Evolutionary conservation across 1,139 yeast genomes (phyloP), one percentile per base, ranked within the genome.

Genomic region (Groenewaldozyma auringiensis): DNA sequence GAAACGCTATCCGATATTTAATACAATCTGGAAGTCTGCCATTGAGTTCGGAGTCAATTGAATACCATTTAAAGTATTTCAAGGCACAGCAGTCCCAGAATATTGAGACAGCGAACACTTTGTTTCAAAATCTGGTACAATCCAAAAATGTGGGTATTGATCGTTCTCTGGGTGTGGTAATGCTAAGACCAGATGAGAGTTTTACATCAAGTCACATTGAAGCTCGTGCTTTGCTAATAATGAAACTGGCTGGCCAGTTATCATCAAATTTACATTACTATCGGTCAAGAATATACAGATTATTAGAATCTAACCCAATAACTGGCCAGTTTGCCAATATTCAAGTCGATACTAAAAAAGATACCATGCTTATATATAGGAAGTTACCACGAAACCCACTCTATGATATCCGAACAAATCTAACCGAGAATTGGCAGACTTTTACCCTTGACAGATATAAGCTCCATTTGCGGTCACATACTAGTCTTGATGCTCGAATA

Each of bases 1-100:
- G 94, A 31, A 84, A 84, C 54, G 63, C 68, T 1, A 54, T 64
- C 21, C 56, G 69, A 9, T 37, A 43, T 20, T 40, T 63, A 27
- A 46, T 61, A 11, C 21, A 43, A 6, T 44, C 42, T 9, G 47
- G 18, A 6, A n/a, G 13, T 14, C 18, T 4, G 9, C 9, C 6
- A 4, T 17, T 17, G n/a, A n/a, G n/a, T n/a, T n/a, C n/a, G n/a
- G 21, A 17, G 4, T 13, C 4, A 35, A 8, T 35, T 4, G 9
- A 17, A 20, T 4, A 35, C 6, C 20, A 17, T 4, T 20, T 35
- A 20, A 14, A 8, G 4, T 11, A 11, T 11, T 35, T 6, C 14
- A 35, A 35, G 14, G 4, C 16, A 11, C 18, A 6, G 8, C 11
- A 33, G 18, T 8, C 25, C 4, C 6, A 35, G 13, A 35, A 35